Percentiles rank a stretch among this genome's conserved stretches.
These are phyloP conservation scores for Artemisia argyi DNA, from an alignment of 129 eudicot species.

Conservation along the genomic window DNA sequence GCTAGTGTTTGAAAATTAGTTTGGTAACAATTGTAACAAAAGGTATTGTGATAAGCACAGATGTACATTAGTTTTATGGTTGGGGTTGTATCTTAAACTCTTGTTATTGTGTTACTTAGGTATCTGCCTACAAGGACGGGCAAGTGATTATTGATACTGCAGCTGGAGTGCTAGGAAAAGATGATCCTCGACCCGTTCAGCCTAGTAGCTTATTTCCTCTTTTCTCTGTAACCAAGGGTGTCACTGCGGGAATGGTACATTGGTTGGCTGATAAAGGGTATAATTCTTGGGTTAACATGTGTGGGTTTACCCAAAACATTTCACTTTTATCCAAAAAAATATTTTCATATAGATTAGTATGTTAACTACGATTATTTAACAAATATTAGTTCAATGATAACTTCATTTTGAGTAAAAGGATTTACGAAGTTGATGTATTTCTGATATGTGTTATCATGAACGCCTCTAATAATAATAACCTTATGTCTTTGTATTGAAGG, in stretches of 20 bases:
- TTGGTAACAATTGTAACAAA: too few species aligned
- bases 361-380: too few species aligned
- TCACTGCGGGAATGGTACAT: conserved; percentile 86
- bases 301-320: too few species aligned
- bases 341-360: too few species aligned
- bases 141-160: conserved; percentile 91
- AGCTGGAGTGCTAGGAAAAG: conserved; percentile 92
- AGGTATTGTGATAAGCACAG: too few species aligned
- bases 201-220: conserved; percentile 87
- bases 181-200: conserved; percentile 97
- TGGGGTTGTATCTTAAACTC: not conserved
- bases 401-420: too few species aligned
- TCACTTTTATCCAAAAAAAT: too few species aligned
- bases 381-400: too few species aligned
- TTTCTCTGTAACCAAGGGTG: conserved; percentile 85
- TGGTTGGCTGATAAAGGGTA: conserved; percentile 94
- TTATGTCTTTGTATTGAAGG: conserved; percentile 38
- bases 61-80: too few species aligned
- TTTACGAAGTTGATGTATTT: too few species aligned
- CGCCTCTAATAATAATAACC: not conserved
- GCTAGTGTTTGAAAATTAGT: too few species aligned
- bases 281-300: conserved; percentile 8
- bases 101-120: conserved; percentile 35
- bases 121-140: conserved; percentile 96
- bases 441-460: too few species aligned